phyloP scores from a whole-genome alignment of 352 stramenopile genomes.

The Phytophthora lateralis region DNA sequence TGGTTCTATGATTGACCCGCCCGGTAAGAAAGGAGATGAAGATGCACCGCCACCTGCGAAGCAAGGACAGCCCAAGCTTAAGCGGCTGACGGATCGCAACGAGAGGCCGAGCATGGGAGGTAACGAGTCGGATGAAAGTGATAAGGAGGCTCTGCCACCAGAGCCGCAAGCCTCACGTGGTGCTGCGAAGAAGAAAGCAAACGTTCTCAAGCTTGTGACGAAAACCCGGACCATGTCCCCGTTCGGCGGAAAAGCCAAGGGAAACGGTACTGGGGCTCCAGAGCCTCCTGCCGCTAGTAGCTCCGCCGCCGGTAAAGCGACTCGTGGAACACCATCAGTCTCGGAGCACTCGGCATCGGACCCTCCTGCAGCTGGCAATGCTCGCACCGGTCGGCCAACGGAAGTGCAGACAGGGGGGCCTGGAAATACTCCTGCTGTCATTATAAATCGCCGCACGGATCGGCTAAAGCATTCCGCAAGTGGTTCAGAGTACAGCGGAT shows the following conservation, averaged over 20 bases:
- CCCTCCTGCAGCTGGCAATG: constrained; percentile 4
- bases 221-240: constrained; percentile 73
- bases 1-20: constrained; percentile 23
- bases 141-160: constrained; percentile 9
- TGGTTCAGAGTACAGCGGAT: constrained; percentile 43
- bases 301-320: constrained; percentile 6
- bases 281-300: constrained; percentile 8
- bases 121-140: constrained; percentile 18
- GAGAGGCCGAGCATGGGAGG: constrained; percentile 3
- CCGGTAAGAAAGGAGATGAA: constrained; percentile 12
- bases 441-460: constrained; percentile 56
- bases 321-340: constrained; percentile 17
- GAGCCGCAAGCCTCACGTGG: constrained; percentile 22
- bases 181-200: constrained; percentile 46
- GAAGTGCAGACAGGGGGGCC: constrained; percentile 26
- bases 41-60: constrained; percentile 1
- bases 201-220: constrained; percentile 68
- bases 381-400: constrained; percentile 6
- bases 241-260: constrained; percentile 48
- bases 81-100: constrained; percentile 24
- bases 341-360: constrained; percentile 24
- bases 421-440: constrained; percentile 28
- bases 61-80: constrained; percentile 21
- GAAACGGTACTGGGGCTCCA: constrained; percentile 6
- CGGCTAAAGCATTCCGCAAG: constrained; percentile 54